Evolutionary conservation across 148 eudicot species (phyloP).

Genomic region (Rhododendron kiyosumense): DNA sequence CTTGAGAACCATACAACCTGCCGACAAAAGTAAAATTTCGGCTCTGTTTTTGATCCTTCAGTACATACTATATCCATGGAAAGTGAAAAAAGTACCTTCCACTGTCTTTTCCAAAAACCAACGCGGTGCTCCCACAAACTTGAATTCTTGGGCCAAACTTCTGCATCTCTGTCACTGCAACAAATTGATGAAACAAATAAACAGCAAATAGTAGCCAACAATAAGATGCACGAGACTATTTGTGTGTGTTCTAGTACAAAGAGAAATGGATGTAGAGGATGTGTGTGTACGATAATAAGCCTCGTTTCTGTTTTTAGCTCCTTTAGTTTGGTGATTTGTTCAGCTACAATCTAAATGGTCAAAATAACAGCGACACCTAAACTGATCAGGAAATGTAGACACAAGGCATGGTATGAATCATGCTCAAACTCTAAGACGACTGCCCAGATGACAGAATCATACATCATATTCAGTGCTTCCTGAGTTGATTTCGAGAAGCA

Average conservation of each 20-base stretch:
- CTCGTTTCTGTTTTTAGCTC: neutral
- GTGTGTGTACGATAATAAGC: neutral
- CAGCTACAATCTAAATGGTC: neutral
- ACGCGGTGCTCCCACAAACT: constrained; percentile 11
- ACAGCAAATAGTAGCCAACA: neutral
- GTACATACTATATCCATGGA: neutral
- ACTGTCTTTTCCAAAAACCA: constrained; percentile 10
- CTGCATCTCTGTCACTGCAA: constrained; percentile 16
- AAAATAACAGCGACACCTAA: neutral
- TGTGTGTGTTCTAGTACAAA: neutral
- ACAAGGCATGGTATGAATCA: neutral
- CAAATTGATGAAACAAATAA: neutral
- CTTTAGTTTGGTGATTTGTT: neutral
- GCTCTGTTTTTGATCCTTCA: neutral
- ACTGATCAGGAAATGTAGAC: neutral
- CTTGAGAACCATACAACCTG: constrained; percentile 8
- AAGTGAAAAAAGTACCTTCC: neutral
- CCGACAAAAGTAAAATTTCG: neutral
- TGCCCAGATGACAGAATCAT: neutral
- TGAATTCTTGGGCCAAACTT: constrained; percentile 25
- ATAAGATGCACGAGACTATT: neutral
- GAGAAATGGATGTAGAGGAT: no score
- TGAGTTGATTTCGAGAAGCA: neutral
- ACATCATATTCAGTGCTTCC: neutral
- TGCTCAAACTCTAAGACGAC: neutral